A percentile compares a stretch with the other conserved stretches of the same genome.
Evolutionary conservation across 2,329 filamentous ascomycete genomes (phyloP).

Genomic region (Botrytis deweyae): DNA sequence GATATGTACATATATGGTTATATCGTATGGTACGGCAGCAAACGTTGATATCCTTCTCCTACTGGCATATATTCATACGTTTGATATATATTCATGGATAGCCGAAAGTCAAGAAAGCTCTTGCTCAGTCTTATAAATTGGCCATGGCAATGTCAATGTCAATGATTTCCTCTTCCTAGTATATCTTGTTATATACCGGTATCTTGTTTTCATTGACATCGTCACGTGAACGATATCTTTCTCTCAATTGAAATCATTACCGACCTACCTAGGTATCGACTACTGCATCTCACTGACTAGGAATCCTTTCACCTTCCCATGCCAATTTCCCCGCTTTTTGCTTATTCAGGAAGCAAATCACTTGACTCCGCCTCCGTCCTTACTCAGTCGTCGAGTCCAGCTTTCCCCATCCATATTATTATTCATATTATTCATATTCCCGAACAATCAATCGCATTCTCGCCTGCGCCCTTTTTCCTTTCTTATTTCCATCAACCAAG

Average conservation of each 20-base stretch:
- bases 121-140: background rate
- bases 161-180: too few species aligned
- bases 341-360: background rate
- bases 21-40: too few species aligned
- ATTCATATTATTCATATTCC: slow-evolving; percentile 25
- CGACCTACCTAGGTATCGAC: too few species aligned
- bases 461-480: background rate
- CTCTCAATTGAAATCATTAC: background rate
- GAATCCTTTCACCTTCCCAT: background rate
- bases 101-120: background rate
- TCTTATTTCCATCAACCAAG: slow-evolving; percentile 40
- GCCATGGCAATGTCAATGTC: background rate
- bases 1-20: too few species aligned
- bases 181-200: too few species aligned
- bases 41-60: background rate
- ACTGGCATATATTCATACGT: background rate
- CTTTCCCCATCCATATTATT: background rate
- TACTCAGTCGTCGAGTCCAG: background rate
- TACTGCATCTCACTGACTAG: too few species aligned
- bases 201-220: background rate
- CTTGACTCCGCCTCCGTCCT: background rate
- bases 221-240: background rate
- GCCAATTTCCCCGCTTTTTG: background rate
- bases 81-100: background rate
- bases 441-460: slow-evolving; percentile 20